Evolutionary conservation across 495 filamentous ascomycete species (phyloP), one percentile per base, ranked within the genome.

Genomic region (Hyphodiscus hymeniophilus): DNA sequence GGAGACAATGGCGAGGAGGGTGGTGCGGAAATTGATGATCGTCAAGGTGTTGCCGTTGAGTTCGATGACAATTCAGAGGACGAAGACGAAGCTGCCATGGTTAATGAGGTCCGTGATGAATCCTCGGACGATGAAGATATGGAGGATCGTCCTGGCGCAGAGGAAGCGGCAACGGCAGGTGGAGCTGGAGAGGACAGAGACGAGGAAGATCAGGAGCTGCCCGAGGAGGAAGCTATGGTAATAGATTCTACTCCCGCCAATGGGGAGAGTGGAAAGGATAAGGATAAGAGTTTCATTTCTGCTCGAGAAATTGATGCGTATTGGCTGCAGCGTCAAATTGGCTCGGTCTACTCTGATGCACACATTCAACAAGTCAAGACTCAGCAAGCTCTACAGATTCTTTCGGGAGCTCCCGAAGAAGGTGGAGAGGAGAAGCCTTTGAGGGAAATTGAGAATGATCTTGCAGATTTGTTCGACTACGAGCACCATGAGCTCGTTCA

Each of bases 381-480:
- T 1, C 71, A 77, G 36, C 71, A 84, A 51, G 89, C 86, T 0
- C 71, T 97, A 16, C 78, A 85, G 24, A 90, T 92, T 33, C 71
- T 99, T 16, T 80, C 80, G 24, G 87, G 82, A 3, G 71, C 78
- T 22, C 72, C 80, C 1, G 89, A 94, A 54, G 65, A 69, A 21
- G 65, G 68, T 12, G 84, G 82, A 10, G 82, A 89, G 45, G 86
- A 90, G 54, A 86, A 81, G 56, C 75, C 84, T 10, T 68, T 95
- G 17, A 82, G 90, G 52, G 91, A 99, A 53, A 88, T 95, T 51
- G 92, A 99, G 61, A 99, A 99, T 60, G 94, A 97, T 43, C 69
- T 99, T 42, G 96, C 96, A 83, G 94, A 96, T 58, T 77, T 97
- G 0, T 95, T 99, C 52, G 90, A 97, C 56, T 99, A 94, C 56